Percentiles rank a stretch among this genome's conserved stretches.
These are phyloP conservation scores for Phlebiopsis flavidoalba DNA, from an alignment of 768 basidiomycete genomes.

Conservation along the genomic window DNA sequence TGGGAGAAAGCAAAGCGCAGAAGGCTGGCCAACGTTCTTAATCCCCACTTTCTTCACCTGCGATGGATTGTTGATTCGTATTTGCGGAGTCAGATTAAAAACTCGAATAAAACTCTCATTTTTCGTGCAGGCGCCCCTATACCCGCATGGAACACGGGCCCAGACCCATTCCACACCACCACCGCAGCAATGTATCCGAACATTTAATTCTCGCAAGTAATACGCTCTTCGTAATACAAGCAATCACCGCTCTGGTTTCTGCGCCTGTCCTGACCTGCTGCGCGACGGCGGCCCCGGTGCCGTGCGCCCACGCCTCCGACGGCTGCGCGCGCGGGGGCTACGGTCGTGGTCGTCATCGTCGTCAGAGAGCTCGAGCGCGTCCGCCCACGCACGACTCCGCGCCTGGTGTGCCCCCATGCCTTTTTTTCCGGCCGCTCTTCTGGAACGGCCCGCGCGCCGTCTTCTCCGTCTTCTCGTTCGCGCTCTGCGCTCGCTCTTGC, in stretches of 20 bases:
- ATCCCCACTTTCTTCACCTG: too few species aligned
- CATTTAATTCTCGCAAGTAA: not conserved
- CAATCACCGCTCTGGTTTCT: not conserved
- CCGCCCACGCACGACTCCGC: not conserved
- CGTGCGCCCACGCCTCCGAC: conserved; percentile 10
- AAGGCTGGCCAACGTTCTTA: too few species aligned
- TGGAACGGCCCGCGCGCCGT: not conserved
- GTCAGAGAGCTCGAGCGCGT: not conserved
- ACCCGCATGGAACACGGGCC: not conserved
- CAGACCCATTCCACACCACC: not conserved
- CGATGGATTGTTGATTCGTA: conserved; percentile 22
- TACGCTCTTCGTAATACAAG: not conserved
- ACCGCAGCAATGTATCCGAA: not conserved
- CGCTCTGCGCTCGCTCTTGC: not conserved
- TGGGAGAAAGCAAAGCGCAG: not conserved
- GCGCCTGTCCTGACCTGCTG: not conserved
- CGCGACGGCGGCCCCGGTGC: conserved; percentile 9
- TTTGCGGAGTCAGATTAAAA: conserved; percentile 22
- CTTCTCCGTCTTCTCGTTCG: not conserved
- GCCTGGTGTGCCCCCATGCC: not conserved
- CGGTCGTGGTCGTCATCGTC: too few species aligned
- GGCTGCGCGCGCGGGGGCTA: not conserved
- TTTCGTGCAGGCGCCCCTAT: not conserved
- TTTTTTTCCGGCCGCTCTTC: not conserved
- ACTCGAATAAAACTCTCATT: not conserved